Base-by-base conservation (phyloP, 352 stramenopile species). In the Globisporangium yorkense region DNA sequence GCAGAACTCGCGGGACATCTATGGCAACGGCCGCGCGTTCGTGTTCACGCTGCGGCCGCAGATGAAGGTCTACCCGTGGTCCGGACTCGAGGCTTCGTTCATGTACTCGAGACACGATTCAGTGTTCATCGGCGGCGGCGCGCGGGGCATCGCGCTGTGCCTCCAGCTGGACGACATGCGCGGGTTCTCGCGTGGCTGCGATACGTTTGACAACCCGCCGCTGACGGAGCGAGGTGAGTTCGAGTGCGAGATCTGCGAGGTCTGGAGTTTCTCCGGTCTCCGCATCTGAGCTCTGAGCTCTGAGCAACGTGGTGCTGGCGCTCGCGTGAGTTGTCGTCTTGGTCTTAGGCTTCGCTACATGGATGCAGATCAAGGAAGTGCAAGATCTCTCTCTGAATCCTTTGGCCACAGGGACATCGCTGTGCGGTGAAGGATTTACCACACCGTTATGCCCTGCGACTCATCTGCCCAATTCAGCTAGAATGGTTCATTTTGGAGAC, bases 21-120 rank as follows among this genome's bases (percentile, higher is more conserved):
- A 87, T 47, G 82, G 82, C n/a, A 92, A 92, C 44, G 82, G 82
- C 2, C 74, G 82, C 16, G 76, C 77, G 27, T 92, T 92, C 41
- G 82, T 89, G 46, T 89, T 92, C 57, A 77, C 73, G 4, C 58
- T 89, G n/a, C 74, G 77, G 0, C 69, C 79, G 6, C 67, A 77
- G 15, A 80, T 87, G 75, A 62, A 70, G 0, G 70, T 74, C 31
- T 84, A 78, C 53, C 53, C 62, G 39, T 92, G 82, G 82, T 84
- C 75, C 0, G 82, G 79, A 2, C 59, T 82, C 7, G 76, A 92
- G 53, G 77, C 67, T 40, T 86, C 78, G 21, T 92, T 89, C 65
- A 85, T 92, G 75, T 89, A 88, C 54, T 66, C 69, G 8, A 69
- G 70, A 1, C 70, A 57, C 24, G 69, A 88, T 20, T 65, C 77